Evolutionary conservation across 2,329 filamentous ascomycete species (phyloP), one percentile per base, ranked within the genome.

Genomic region (Juglanconis sp.): DNA sequence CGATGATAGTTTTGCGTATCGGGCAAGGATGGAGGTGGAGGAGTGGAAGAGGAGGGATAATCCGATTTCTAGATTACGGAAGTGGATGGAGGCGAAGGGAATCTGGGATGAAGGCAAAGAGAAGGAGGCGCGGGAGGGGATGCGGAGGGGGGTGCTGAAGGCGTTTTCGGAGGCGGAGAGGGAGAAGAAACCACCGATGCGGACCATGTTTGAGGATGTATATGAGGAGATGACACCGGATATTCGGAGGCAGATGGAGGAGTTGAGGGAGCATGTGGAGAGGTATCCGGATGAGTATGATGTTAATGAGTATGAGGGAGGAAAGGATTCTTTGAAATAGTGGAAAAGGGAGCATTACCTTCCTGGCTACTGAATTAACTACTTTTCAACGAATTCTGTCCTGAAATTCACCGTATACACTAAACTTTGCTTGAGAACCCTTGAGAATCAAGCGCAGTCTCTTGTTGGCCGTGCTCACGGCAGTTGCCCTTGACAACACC

Each of bases 1-100:
- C 0, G 95, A 99, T 71, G 95, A 99, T 76, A 95, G 90, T 32
- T 99, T 97, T 70, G 95, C 95, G 0, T 99, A 99, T 77, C 89
- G 95, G 8, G 92, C 93, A 1, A 87, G 89, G 32, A 87, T 97
- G 1, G 95, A 99, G 71, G 95, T 99, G 7, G 90, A 93, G 69
- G 89, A 93, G 69, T 94, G 90, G 90, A 93, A 92, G 71, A 61
- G 73, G 53, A 63, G 73, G 13, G 73, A 75, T 57, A 75, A 74
- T 48, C 73, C 73, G 3, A 74, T 74, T 24, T 70, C 71, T n/a
- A 64, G 73, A 48, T 64, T 75, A 60, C 71, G 73, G 11, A 75
- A 74, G 77, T 99, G 92, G 84, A 87, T 99, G 77, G 94, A 99
- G 75, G 82, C 85, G 8, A 86, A 87, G 66, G 87, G 87, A 0